Evolutionary conservation across 768 basidiomycete species (phyloP), one percentile per base, ranked within the genome.

Genomic region (Calvatia gigantea): DNA sequence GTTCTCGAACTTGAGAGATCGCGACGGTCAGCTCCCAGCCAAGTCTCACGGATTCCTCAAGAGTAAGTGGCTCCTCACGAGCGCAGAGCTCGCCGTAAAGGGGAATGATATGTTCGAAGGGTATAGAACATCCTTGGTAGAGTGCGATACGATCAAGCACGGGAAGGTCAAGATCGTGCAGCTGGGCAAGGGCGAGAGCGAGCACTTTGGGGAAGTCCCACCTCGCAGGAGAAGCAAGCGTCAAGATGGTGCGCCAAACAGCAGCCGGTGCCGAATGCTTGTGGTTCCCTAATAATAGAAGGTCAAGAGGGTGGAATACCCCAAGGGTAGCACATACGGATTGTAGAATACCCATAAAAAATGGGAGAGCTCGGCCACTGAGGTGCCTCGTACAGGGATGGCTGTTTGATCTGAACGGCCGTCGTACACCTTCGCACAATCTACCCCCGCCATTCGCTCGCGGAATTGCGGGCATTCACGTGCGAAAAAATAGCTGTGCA

Each of bases 311-410:
- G 27, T 11, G 25, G 31, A 1, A 44, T 12, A n/a, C 27, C n/a
- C n/a, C 23, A 4, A 0, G 3, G 35, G 21, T 5, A 3, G 4
- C 12, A 71, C 81, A 52, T 57, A 86, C 85, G 75, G 71, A 50
- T 85, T 84, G 49, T 87, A 87, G 46, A 86, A 83, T 0, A 86
- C 75, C 80, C 80, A 85, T 0, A 84, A 65, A 43, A 86, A 79
- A 0, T 76, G 75, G 14, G 76, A 72, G 51, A 86, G 83, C 19
- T 84, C 82, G 4, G 71, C 67, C 0, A 73, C 70, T 23, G 72
- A 74, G 8, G 74, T 70, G 15, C 75, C 72, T 4, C 75, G 69
- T 1, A 87, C 67, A 0, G 68, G 65, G 19, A 78, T 69, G 0
- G 78, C 72, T 4, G 67, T 69, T 0, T 54, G 5, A 17, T 78